Percentiles rank a stretch among this genome's conserved stretches.
phyloP scores from a whole-genome alignment of 1,284 basidiomycete genomes.

The Marasmius fiardii region DNA sequence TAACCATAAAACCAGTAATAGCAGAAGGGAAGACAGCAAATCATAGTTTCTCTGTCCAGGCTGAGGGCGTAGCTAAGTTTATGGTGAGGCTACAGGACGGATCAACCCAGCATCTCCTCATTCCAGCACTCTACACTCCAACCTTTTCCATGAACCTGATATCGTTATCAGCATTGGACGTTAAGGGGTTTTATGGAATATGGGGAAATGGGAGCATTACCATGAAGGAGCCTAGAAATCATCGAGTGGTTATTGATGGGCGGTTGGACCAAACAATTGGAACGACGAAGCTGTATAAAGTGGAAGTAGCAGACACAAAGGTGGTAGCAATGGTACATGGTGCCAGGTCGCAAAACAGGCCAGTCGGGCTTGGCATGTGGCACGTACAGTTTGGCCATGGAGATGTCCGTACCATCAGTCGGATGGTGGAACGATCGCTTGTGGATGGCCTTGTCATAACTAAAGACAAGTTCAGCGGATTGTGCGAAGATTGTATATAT shows the following conservation, averaged over 20 bases:
- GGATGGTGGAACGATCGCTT: neutral
- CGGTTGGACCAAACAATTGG: neutral
- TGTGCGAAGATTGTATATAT: neutral
- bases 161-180: neutral
- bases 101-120: neutral
- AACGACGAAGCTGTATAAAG: neutral
- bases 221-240: neutral
- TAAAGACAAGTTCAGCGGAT: neutral
- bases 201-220: neutral
- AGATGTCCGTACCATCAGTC: neutral
- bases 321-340: neutral
- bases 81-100: neutral
- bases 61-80: neutral
- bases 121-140: neutral
- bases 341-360: neutral
- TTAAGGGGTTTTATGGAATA: neutral
- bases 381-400: conserved; percentile 2
- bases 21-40: neutral
- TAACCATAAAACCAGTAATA: neutral
- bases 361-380: neutral
- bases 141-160: neutral
- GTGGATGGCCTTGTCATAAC: neutral
- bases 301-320: neutral
- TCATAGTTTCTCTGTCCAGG: neutral
- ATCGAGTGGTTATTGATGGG: neutral